phyloP scores from a whole-genome alignment of 169 alveolate genomes.

The Blepharisma undulans region DNA sequence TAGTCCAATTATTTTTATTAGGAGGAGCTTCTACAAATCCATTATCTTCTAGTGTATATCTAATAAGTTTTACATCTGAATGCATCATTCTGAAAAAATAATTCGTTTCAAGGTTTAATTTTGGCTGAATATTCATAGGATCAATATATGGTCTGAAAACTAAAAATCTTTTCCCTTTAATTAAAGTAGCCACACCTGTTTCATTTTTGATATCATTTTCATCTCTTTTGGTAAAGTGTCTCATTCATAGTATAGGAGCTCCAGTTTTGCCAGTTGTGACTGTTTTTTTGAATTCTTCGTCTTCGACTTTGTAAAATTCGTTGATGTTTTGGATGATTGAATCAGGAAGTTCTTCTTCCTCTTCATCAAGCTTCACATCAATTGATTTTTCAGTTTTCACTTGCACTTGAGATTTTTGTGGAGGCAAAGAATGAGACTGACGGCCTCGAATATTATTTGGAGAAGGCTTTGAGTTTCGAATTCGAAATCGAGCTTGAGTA shows the following conservation, averaged over 20 bases:
- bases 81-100: constrained; percentile 59
- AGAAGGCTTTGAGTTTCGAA: background rate
- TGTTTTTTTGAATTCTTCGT: constrained; percentile 23
- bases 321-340: background rate
- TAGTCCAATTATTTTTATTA: constrained; percentile 55
- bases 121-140: constrained; percentile 34
- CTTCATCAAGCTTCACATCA: background rate
- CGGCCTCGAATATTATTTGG: background rate
- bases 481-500: background rate
- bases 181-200: background rate
- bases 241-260: constrained; percentile 33
- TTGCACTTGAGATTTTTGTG: background rate
- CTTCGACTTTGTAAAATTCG: constrained; percentile 21
- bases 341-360: background rate
- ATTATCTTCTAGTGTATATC: constrained; percentile 74
- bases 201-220: background rate
- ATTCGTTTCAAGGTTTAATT: constrained; percentile 55
- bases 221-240: background rate
- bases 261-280: background rate
- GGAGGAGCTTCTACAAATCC: constrained; percentile 66
- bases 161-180: constrained; percentile 39
- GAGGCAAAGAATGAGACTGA: background rate
- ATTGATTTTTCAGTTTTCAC: constrained; percentile 11
- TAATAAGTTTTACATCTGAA: constrained; percentile 55
- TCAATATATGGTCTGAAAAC: constrained; percentile 57